Base-by-base conservation (phyloP, 768 basidiomycete genomes). In the Lanmaoa rubissima region DNA sequence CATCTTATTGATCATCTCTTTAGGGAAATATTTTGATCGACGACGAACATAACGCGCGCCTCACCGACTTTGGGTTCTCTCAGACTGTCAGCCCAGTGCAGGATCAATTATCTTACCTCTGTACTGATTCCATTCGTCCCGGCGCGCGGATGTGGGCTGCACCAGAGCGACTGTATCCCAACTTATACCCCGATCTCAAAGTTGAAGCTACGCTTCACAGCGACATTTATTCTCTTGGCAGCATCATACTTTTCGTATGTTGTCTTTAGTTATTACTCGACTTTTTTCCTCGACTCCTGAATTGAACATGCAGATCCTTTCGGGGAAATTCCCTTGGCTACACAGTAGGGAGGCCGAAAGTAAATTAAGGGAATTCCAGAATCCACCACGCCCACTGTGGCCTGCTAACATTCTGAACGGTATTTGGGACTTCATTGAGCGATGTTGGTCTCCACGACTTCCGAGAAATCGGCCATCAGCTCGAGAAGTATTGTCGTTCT, bases 241-340 rank as follows among this genome's bases (percentile, higher is more conserved):
- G 53, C 8, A 48, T 57, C 31, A 24, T 58, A 5, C n/a, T 51
- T 40, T 58, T 58, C 12, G 58, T 59, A 28, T 39, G 54, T 45
- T 38, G 19, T 8, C 5, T 28, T 3, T 34, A 5, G 26, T 26
- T 7, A 10, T 28, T 28, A 28, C 28, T 28, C 28, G 28, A 28
- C 28, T 28, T 28, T 1, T 14, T 26, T 26, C 26, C 26, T 26
- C 34, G 4, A 7, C 7, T 21, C 17, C 24, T 40, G 5, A 35
- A 31, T 14, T 17, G 8, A 5, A 14, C 12, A 1, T 4, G 10
- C 16, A 59, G 58, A 42, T 58, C 21, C 26, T 59, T 32, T 59
- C 49, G 8, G 49, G 45, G 19, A 39, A n/a, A 17, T 5, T 1
- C 28, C 28, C 28, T 28, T 28, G 28, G 28, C 28, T 1, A 28